Conservation (phyloP, 2,329 filamentous ascomycete genomes). For the Tricladium varicosporioides region DNA sequence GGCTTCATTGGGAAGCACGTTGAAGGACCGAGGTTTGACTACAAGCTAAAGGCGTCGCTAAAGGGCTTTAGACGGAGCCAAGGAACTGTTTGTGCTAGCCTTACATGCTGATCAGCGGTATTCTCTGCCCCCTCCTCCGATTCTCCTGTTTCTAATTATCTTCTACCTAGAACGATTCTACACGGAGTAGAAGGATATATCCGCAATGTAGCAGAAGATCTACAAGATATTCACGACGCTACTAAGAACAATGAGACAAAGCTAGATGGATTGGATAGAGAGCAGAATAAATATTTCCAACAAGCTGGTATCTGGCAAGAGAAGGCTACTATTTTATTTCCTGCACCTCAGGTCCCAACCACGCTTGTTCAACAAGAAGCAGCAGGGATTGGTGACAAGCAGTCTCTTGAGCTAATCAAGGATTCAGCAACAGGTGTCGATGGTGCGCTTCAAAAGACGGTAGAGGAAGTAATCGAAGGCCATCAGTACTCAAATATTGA, state of each 20-base stretch:
- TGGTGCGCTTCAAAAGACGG: no score
- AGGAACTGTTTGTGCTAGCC: slow-evolving; percentile 5
- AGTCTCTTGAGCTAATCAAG: no score
- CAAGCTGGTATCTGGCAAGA: slow-evolving; percentile 3
- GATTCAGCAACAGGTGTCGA: no score
- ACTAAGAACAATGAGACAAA: slow-evolving; percentile 6
- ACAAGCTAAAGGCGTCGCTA: slow-evolving; percentile 3
- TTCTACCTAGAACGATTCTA: slow-evolving; percentile 5
- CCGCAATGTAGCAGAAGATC: slow-evolving; percentile 8
- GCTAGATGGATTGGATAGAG: slow-evolving; percentile 5
- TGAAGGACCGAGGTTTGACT: slow-evolving; percentile 5
- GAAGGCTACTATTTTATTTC: not conserved
- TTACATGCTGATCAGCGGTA: slow-evolving; percentile 7
- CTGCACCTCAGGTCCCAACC: no score
- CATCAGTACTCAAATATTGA: no score
- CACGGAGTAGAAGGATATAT: slow-evolving; percentile 7
- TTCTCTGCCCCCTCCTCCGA: not conserved
- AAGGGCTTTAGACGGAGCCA: slow-evolving; percentile 6
- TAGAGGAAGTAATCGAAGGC: no score
- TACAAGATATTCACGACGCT: slow-evolving; percentile 6
- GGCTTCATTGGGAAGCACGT: slow-evolving; percentile 4
- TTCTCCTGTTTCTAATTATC: slow-evolving; percentile 2
- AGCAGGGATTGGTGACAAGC: no score
- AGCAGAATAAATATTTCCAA: slow-evolving; percentile 5
- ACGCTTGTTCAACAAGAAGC: no score